Conservation (phyloP, 2,329 filamentous ascomycete genomes). For the Whalleya microplaca region DNA sequence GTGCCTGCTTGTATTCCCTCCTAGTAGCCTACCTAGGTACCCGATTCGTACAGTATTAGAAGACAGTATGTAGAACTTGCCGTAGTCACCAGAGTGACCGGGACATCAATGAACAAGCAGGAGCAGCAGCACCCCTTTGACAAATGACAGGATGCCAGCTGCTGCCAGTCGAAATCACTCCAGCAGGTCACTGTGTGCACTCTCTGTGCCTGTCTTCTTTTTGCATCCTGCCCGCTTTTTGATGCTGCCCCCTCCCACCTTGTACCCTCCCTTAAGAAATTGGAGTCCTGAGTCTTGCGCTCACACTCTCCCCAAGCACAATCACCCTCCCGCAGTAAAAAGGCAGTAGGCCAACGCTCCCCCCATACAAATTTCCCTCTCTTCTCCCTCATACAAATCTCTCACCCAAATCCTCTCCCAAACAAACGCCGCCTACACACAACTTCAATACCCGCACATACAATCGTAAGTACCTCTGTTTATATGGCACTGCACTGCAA, state of each 20-base stretch:
- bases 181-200: conserved; percentile 1
- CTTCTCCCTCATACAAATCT: conserved; percentile 65
- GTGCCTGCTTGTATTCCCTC: too few relatives aligned
- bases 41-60: not conserved
- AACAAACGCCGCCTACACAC: conserved; percentile 50
- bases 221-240: conserved; percentile 33
- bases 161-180: conserved; percentile 3
- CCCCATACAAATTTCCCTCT: conserved; percentile 62
- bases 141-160: not conserved
- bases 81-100: not conserved
- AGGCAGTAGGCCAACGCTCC: conserved; percentile 56
- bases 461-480: conserved; percentile 57
- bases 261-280: conserved; percentile 29
- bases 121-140: not conserved
- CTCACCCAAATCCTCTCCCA: conserved; percentile 57
- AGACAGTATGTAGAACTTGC: not conserved
- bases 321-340: conserved; percentile 70
- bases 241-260: conserved; percentile 30
- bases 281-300: conserved; percentile 29
- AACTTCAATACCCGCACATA: conserved; percentile 47
- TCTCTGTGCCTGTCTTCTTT: conserved; percentile 16
- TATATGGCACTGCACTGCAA: conserved; percentile 44
- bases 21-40: not conserved
- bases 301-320: conserved; percentile 47
- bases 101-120: not conserved